A percentile compares a stretch with the other conserved stretches of the same genome.
These are phyloP conservation scores for Debaryomyces maramus DNA, from an alignment of 805 yeast genomes.

Conservation along the genomic window DNA sequence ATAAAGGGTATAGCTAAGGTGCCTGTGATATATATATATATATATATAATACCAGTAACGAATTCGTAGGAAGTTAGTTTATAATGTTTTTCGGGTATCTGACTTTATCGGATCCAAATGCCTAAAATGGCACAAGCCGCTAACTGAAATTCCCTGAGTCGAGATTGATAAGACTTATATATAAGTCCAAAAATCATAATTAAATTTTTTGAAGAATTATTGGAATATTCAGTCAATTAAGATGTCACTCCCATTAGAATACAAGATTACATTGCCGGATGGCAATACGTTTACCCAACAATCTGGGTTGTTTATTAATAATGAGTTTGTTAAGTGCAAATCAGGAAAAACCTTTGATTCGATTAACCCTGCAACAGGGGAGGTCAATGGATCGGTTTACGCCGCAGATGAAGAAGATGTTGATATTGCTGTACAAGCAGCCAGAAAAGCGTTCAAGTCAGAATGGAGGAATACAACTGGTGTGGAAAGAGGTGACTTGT, in stretches of 20 bases:
- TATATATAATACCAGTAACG: no score
- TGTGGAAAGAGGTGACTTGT: conserved; percentile 38
- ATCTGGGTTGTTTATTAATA: conserved; percentile 56
- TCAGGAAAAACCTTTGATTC: conserved; percentile 40
- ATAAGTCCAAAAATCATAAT: no score
- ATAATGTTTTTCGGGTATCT: no score
- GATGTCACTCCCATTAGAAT: conserved; percentile 39
- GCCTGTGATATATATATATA: no score
- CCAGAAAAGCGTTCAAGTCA: conserved; percentile 36
- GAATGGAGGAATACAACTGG: conserved; percentile 51
- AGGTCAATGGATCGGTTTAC: conserved; percentile 41
- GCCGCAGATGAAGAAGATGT: conserved; percentile 45
- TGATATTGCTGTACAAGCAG: conserved; percentile 41
- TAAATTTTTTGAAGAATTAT: no score
- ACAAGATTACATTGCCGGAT: conserved; percentile 47
- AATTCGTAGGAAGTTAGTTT: no score
- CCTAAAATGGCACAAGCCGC: no score
- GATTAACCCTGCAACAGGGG: conserved; percentile 44
- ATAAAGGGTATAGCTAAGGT: no score
- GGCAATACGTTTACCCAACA: conserved; percentile 56
- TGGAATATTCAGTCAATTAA: no score
- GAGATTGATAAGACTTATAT: no score
- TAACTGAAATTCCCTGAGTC: no score
- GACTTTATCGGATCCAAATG: no score
- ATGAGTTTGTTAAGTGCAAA: conserved; percentile 40